Base-by-base conservation (phyloP, 2,329 filamentous ascomycete species). In the Aspergillus uvarum region DNA sequence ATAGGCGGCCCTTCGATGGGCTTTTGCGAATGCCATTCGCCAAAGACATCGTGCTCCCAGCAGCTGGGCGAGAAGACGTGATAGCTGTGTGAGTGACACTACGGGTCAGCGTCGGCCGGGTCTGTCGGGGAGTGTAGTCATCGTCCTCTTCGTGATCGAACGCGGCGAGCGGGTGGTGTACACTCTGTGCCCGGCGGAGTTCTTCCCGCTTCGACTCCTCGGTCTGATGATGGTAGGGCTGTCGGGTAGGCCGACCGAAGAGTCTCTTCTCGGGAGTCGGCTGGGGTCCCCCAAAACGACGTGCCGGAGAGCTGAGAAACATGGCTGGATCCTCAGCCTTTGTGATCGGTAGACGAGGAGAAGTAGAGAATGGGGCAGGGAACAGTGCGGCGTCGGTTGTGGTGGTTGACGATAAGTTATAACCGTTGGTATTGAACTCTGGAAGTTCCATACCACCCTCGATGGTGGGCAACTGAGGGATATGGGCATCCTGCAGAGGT, bases 171-270 rank as follows among this genome's bases (percentile, higher is more conserved):
- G 70, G 70, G 22, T 63, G 67, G 54, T 68, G 63, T 32, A 72
- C 60, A 42, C 67, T 72, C 52, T 73, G 73, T 3, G 70, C 65
- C 32, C 75, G 74, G 24, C 71, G 73, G 26, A 77, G 64, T 56
- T 76, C 71, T 59, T 79, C 79, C 52, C 79, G 73, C 61, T 77
- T 79, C 2, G 76, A 80, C 60, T 81, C 80, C 65, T 81, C 78
- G 1, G 76, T 76, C 60, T 82, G 80, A 60, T 82, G 78, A 51
- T 81, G 76, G 63, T 82, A 82, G 0, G 80, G 80, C 48, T 80
- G 79, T 49, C 78, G 68, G 8, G 67, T 66, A 35, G 71, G 70
- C 22, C 65, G 67, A 35, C 61, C 65, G 61, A 63, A 67, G 49
- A 62, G 67, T 49, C 68, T 69, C 57, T 64, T 69, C 44, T 68